Percentiles rank a stretch among this genome's conserved stretches.
These are phyloP conservation scores for Hypoxylon sp. DNA, from an alignment of 2,329 filamentous ascomycete genomes.

Conservation along the genomic window DNA sequence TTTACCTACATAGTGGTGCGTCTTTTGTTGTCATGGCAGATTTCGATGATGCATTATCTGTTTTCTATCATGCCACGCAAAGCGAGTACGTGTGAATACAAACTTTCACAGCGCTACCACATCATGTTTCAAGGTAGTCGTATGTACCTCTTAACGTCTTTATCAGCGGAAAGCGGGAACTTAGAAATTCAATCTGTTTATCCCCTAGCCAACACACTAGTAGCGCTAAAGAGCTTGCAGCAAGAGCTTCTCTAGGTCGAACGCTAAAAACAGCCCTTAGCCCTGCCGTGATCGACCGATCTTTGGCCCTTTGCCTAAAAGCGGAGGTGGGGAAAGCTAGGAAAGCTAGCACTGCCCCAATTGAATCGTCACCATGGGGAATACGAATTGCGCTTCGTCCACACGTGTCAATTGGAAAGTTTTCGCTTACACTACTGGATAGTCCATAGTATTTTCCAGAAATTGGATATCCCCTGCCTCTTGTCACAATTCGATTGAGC, in stretches of 20 bases:
- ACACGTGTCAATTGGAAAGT: conserved; percentile 21
- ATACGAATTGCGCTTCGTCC: conserved; percentile 47
- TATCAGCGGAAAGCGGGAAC: conserved; percentile 25
- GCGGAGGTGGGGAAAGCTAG: conserved; percentile 44
- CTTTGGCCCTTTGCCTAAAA: conserved; percentile 42
- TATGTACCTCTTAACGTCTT: conserved; percentile 14
- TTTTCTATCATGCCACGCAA: neutral
- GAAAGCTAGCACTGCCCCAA: conserved; percentile 35
- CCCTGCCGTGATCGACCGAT: conserved; percentile 47
- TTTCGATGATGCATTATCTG: conserved; percentile 9
- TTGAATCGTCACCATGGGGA: conserved; percentile 41
- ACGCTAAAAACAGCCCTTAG: conserved; percentile 20
- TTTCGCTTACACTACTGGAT: conserved; percentile 20
- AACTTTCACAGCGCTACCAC: neutral
- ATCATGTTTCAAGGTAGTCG: neutral
- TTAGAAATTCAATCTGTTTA: conserved; percentile 20
- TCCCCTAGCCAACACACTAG: conserved; percentile 31
- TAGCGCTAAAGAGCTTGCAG: conserved; percentile 32
- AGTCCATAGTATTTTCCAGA: conserved; percentile 8
- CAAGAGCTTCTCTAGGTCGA: conserved; percentile 10
- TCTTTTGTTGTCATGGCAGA: conserved; percentile 26
- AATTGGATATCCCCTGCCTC: neutral
- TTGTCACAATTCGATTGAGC: conserved; percentile 10
- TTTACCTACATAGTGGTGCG: neutral
- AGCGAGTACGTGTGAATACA: conserved; percentile 21